Evolutionary conservation across 495 filamentous ascomycete species (phyloP).

Genomic region (Extremus antarcticus): DNA sequence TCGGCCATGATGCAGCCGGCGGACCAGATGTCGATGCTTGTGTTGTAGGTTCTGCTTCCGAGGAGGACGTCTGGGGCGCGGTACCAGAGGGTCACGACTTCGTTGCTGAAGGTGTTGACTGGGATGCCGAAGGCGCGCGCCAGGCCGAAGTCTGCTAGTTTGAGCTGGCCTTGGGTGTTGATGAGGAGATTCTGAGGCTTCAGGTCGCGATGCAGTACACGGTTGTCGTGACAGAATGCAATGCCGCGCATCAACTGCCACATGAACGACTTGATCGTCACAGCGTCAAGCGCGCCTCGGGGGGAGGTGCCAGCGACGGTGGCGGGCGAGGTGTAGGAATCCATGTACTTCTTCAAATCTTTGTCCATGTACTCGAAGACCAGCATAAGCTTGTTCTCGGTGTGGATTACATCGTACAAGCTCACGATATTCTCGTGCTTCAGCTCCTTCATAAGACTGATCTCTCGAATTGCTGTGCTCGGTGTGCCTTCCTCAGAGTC

Average conservation of each 20-base stretch:
- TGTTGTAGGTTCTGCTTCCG: constrained; percentile 86
- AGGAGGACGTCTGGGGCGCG: constrained; percentile 87
- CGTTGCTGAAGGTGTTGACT: constrained; percentile 96
- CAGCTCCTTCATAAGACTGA: constrained; percentile 94
- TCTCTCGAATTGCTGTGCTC: constrained; percentile 92
- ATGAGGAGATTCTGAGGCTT: constrained; percentile 95
- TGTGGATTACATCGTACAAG: constrained; percentile 89
- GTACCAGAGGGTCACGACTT: constrained; percentile 96
- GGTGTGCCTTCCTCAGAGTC: constrained; percentile 96
- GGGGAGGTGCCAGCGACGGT: constrained; percentile 42
- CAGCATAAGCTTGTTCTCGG: constrained; percentile 92
- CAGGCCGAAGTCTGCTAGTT: constrained; percentile 90
- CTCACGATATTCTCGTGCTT: constrained; percentile 89
- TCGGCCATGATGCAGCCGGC: constrained; percentile 98
- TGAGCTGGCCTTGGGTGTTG: constrained; percentile 54
- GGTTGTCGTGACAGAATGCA: constrained; percentile 92
- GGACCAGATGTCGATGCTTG: constrained; percentile 96
- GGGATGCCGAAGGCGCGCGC: constrained; percentile 92
- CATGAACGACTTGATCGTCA: constrained; percentile 95
- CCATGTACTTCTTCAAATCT: constrained; percentile 98
- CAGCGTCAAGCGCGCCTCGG: constrained; percentile 68
- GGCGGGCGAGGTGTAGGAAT: constrained; percentile 29
- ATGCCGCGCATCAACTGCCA: constrained; percentile 88
- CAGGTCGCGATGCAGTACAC: constrained; percentile 88
- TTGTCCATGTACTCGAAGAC: constrained; percentile 92